These are phyloP conservation scores for Adiantum capillusveneris DNA, from an alignment of 75 land plant species.

Conservation along the genomic window DNA sequence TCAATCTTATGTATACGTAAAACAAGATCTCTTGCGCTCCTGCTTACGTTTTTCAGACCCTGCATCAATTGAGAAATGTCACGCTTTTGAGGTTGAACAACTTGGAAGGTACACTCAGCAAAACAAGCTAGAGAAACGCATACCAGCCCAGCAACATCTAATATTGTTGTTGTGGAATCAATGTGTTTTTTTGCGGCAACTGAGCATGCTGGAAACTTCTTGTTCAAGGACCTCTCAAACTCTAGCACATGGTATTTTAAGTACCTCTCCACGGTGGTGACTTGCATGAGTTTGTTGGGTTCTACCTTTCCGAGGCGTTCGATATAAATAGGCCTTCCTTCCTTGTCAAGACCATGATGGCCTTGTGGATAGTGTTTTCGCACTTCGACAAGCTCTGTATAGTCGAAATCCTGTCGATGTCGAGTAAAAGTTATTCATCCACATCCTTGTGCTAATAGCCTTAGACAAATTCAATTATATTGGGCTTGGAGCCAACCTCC, in stretches of 20 bases:
- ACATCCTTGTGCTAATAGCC: too few relatives aligned
- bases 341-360: slow-evolving; percentile 79
- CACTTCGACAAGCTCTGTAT: slow-evolving; percentile 48
- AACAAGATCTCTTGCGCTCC: slow-evolving; percentile 60
- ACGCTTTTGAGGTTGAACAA: too few relatives aligned
- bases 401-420: slow-evolving; percentile 42
- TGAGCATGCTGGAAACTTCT: slow-evolving; percentile 71
- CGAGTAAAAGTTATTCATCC: too few relatives aligned
- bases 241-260: slow-evolving; percentile 60
- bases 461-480: too few relatives aligned
- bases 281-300: slow-evolving; percentile 47
- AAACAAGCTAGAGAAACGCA: slow-evolving; percentile 3
- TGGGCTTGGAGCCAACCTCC: slow-evolving; percentile 23
- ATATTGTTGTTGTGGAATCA: slow-evolving; percentile 61
- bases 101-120: background rate
- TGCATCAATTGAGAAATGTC: too few relatives aligned
- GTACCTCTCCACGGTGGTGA: slow-evolving; percentile 59
- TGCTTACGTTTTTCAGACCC: slow-evolving; percentile 58
- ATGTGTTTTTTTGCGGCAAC: slow-evolving; percentile 65
- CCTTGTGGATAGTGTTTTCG: slow-evolving; percentile 59
- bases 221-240: slow-evolving; percentile 48
- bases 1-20: slow-evolving; percentile 60
- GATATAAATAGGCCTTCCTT: slow-evolving; percentile 68
- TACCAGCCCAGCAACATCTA: slow-evolving; percentile 77
- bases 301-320: slow-evolving; percentile 62